A percentile compares a stretch with the other conserved stretches of the same genome.
Evolutionary conservation across 371 early-diverging fungal species (phyloP).

Genomic region (Mucor sp.): DNA sequence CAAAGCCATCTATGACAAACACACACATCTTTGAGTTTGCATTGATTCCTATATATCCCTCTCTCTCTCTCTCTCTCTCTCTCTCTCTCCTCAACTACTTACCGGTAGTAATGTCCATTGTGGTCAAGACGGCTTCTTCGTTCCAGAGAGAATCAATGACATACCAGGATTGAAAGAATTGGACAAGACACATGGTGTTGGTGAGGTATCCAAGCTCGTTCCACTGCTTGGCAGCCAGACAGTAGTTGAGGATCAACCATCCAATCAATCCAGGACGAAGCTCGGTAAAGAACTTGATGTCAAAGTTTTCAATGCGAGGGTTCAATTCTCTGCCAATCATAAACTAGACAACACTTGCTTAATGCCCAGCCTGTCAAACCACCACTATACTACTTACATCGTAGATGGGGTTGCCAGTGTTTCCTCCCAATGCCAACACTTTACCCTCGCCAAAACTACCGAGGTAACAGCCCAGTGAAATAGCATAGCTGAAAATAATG

Average conservation of each 20-base stretch:
- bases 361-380: background rate
- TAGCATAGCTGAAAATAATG: slow-evolving; percentile 64
- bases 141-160: slow-evolving; percentile 86
- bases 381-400: slow-evolving; percentile 55
- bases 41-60: background rate
- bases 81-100: too few species aligned
- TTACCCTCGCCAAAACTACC: slow-evolving; percentile 69
- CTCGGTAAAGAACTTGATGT: slow-evolving; percentile 93
- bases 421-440: slow-evolving; percentile 86
- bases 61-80: too few species aligned
- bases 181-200: slow-evolving; percentile 76
- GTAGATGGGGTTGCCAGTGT: slow-evolving; percentile 84
- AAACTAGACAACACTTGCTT: slow-evolving; percentile 39
- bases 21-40: background rate
- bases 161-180: slow-evolving; percentile 80
- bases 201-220: slow-evolving; percentile 65
- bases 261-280: slow-evolving; percentile 91
- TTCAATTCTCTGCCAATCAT: slow-evolving; percentile 87
- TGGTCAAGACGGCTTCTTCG: slow-evolving; percentile 83
- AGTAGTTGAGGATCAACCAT: slow-evolving; percentile 77
- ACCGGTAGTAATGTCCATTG: slow-evolving; percentile 90
- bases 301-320: slow-evolving; percentile 84
- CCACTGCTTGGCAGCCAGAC: slow-evolving; percentile 82
- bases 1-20: slow-evolving; percentile 79
- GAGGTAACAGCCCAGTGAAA: slow-evolving; percentile 74